Evolutionary conservation across 2,329 filamentous ascomycete genomes (phyloP), one percentile per base, ranked within the genome.

Genomic region (Talaromyces pinophilus): DNA sequence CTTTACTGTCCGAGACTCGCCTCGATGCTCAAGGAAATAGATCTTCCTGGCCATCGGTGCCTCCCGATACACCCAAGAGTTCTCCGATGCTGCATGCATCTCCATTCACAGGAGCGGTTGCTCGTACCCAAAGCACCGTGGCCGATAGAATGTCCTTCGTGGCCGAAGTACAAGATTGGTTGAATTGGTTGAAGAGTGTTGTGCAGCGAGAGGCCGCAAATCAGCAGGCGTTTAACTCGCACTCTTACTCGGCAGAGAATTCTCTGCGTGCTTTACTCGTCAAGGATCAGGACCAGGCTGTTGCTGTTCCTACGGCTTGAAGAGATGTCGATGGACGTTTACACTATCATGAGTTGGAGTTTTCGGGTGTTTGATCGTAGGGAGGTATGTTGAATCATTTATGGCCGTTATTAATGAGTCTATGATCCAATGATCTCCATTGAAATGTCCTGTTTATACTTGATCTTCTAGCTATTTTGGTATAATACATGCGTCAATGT

Each of bases 1-100:
- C 79, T 22, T 69, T 81, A 1, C 75, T 80, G 25, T 79, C 77
- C 0, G 79, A 81, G 69, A 71, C 78, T 10, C 73, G 75, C 64
- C 68, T 80, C 7, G 77, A 80, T 63, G 78, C 76, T 0, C 74
- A 74, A 62, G 76, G 76, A 15, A 71, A 75, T 42, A 71, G 68
- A 10, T 67, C 69, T n/a, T 69, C 65, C 22, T 68, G 66, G 63
- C 67, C 66, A 15, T 57, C 62, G 5, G 61, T 67, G 7, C 67
- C 67, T 42, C 67, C 69, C 10, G 67, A 67, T 42, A 69, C 66
- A n/a, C 66, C 60, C 5, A 60, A 57, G 6, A 50, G 25, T 17
- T 66, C 66, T 22, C 66, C 59, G 4, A 38, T 42, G 13, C 59
- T 64, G 10, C 35, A 19, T 5, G 30, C 61, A 33, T 52, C 65